Conservation (phyloP, 2,329 filamentous ascomycete genomes). For the Penicillium oxalicum region DNA sequence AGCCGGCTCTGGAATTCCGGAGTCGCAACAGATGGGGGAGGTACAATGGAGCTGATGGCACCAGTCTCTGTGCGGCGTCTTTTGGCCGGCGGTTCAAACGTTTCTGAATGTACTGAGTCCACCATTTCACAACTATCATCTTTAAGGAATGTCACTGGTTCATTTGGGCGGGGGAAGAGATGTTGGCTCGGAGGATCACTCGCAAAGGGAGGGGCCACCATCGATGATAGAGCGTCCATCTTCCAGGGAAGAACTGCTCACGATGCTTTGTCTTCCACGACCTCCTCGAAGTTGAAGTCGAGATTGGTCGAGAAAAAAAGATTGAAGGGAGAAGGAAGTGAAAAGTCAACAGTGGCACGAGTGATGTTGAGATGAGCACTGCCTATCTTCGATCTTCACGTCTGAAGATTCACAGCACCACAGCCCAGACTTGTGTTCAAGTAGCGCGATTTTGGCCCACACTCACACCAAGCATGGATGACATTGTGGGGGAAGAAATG, state of each 20-base stretch:
- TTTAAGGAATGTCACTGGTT: conserved; percentile 1
- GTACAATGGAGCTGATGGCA: conserved; percentile 1
- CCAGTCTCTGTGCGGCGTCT: conserved; percentile 10
- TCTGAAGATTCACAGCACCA: too few relatives aligned
- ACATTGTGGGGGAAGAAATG: too few relatives aligned
- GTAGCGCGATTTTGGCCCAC: too few relatives aligned
- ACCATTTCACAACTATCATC: neutral
- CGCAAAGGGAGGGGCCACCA: conserved; percentile 13
- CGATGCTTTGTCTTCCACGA: neutral
- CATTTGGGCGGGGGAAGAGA: conserved; percentile 13
- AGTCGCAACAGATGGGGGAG: conserved; percentile 1
- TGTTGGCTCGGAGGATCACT: conserved; percentile 7
- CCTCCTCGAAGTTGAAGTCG: neutral
- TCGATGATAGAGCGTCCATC: conserved; percentile 23
- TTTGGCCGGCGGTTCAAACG: conserved; percentile 17
- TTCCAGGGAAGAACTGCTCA: conserved; percentile 3
- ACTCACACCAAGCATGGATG: too few relatives aligned
- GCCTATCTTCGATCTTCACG: too few relatives aligned
- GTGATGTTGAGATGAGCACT: too few relatives aligned
- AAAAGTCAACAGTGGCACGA: too few relatives aligned
- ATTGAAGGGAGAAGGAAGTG: too few relatives aligned
- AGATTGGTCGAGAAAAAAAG: neutral
- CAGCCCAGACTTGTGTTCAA: too few relatives aligned
- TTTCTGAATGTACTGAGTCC: conserved; percentile 3
- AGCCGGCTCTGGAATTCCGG: neutral